Percentiles rank a stretch among this genome's conserved stretches.
These are phyloP conservation scores for Cladosporium sp. DNA, from an alignment of 2,329 filamentous ascomycete genomes.

Conservation along the genomic window DNA sequence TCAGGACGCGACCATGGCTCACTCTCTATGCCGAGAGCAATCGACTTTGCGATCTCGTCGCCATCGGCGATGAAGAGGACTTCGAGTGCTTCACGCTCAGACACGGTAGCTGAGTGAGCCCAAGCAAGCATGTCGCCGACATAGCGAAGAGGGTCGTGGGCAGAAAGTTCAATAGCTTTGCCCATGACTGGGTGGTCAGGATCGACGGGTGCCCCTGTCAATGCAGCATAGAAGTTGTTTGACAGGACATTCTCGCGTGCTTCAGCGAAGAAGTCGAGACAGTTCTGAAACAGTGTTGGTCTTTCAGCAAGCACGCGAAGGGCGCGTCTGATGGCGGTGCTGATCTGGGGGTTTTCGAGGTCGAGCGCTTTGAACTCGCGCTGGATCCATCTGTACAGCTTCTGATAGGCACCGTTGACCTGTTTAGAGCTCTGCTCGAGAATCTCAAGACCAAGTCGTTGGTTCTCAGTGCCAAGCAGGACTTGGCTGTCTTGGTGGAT, in stretches of 20 bases:
- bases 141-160: slow-evolving; percentile 89
- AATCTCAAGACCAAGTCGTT: slow-evolving; percentile 82
- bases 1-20: slow-evolving; percentile 73
- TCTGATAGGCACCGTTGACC: slow-evolving; percentile 88
- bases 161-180: slow-evolving; percentile 92
- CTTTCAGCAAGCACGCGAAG: slow-evolving; percentile 85
- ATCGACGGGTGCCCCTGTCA: slow-evolving; percentile 71
- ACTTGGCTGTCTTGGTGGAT: slow-evolving; percentile 88
- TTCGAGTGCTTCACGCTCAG: slow-evolving; percentile 89
- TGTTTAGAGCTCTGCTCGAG: slow-evolving; percentile 88
- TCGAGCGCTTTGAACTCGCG: slow-evolving; percentile 90
- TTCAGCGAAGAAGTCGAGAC: slow-evolving; percentile 89
- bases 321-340: slow-evolving; percentile 77
- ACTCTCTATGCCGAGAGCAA: slow-evolving; percentile 76
- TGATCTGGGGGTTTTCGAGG: slow-evolving; percentile 91
- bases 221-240: slow-evolving; percentile 82
- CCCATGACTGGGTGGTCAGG: slow-evolving; percentile 54
- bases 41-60: slow-evolving; percentile 80
- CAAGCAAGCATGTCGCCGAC: slow-evolving; percentile 97
- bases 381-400: slow-evolving; percentile 93
- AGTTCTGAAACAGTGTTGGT: slow-evolving; percentile 88
- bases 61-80: slow-evolving; percentile 88
- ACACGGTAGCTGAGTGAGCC: slow-evolving; percentile 91
- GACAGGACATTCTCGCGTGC: slow-evolving; percentile 83
- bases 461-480: slow-evolving; percentile 85